Base-by-base conservation (phyloP, 257 asterid genomes). In the Buddleja alternifolia region DNA sequence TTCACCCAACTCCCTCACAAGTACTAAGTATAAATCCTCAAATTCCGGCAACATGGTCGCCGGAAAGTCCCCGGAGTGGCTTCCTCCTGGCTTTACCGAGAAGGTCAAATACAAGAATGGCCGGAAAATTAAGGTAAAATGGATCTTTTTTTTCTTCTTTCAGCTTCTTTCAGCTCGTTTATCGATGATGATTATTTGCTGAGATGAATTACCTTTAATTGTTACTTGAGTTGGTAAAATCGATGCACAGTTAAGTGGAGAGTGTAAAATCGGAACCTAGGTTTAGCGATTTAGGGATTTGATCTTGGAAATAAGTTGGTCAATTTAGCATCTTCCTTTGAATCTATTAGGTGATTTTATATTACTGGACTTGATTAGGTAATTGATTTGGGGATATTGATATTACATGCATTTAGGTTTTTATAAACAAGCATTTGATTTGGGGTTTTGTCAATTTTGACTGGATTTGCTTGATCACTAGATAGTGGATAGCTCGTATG, bases 41-140 rank as follows among this genome's bases (percentile, higher is more conserved):
- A 63, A 68, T 73, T 73, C 73, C 40, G 74, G 69, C 15, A 76
- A 29, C 44, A 89, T 89, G 94, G 86, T 69, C 3, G 74, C 63
- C 51, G 81, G 66, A 47, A 79, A 72, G 63, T 69, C 83, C 4
- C 66, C 71, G 46, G 86, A 85, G 48, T 78, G 82, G 85, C 90
- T 82, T 71, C 95, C 95, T 56, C 74, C 82, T 0, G 92, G 94
- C n/a, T 88, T 86, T 77, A 71, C 64, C n/a, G 83, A 78, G 83
- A 73, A 78, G 67, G 63, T 80, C 61, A 81, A 80, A 59, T 60
- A 75, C 73, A 75, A 60, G 12, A 71, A 80, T 29, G 93, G 95
- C 61, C 75, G 78, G 66, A 90, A 77, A 69, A 59, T 69, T 66
- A 84, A 84, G 90, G 97, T 90, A 15, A 57, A 53, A 29, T 42